These are phyloP conservation scores for Aureobasidium sp. DNA, from an alignment of 2,329 filamentous ascomycete species.

Conservation along the genomic window DNA sequence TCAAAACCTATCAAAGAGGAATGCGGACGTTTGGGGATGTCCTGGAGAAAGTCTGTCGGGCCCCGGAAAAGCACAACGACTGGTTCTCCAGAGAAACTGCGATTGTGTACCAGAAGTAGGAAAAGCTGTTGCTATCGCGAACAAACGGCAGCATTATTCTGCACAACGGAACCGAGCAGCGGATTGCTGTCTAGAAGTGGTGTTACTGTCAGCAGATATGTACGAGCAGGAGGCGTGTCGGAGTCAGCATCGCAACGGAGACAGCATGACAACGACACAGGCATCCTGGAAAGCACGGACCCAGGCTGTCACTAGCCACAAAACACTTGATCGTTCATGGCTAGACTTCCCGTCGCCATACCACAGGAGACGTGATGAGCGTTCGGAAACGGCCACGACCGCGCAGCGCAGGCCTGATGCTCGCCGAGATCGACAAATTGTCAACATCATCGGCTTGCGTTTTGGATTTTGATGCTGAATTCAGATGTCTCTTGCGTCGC, in stretches of 20 bases:
- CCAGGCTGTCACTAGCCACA: slow-evolving; percentile 10
- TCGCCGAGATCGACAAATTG: slow-evolving; percentile 5
- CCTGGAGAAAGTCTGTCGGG: slow-evolving; percentile 11
- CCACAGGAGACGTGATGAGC: slow-evolving; percentile 8
- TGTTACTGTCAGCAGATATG: slow-evolving; percentile 11
- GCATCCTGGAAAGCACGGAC: neutral
- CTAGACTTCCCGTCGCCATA: slow-evolving; percentile 1
- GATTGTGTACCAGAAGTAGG: neutral
- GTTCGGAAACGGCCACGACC: slow-evolving; percentile 12
- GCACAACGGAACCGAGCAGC: neutral
- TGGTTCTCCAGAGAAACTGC: slow-evolving; percentile 11
- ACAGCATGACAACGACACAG: slow-evolving; percentile 11
- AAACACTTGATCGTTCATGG: neutral
- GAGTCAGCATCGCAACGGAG: slow-evolving; percentile 12
- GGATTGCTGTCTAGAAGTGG: neutral
- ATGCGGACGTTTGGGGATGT: slow-evolving; percentile 11
- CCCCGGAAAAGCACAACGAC: slow-evolving; percentile 9
- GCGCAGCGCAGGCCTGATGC: neutral
- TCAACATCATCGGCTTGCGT: neutral
- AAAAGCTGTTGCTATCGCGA: slow-evolving; percentile 2
- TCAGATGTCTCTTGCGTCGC: neutral
- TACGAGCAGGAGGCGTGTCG: slow-evolving; percentile 7
- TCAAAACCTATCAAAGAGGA: neutral
- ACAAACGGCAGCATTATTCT: neutral
- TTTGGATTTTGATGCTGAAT: slow-evolving; percentile 7